Evolutionary conservation across 345 rosid species (phyloP).

Genomic region (Brassica rapa): DNA sequence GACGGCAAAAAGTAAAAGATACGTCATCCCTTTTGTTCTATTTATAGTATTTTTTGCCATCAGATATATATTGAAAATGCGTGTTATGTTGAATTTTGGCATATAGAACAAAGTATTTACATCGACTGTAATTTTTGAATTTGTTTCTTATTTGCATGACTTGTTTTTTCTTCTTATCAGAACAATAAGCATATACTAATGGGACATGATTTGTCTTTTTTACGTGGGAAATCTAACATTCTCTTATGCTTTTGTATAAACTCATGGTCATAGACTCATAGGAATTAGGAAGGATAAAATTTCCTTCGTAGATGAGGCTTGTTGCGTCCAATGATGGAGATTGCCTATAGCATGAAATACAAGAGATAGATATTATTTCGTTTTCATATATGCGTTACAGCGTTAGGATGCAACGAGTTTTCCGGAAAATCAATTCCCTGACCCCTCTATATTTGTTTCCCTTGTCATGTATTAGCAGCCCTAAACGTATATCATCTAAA

Average conservation of each 20-base stretch:
- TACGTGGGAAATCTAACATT: neutral
- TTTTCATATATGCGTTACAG: neutral
- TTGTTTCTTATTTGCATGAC: no score
- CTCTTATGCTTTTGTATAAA: neutral
- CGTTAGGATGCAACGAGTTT: neutral
- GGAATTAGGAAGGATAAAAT: neutral
- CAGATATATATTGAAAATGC: neutral
- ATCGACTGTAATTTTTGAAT: no score
- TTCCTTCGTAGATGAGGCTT: no score
- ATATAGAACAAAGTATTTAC: no score
- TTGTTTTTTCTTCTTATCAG: no score
- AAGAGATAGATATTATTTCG: neutral
- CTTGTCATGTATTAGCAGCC: no score
- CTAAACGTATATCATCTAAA: no score
- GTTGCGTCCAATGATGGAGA: neutral
- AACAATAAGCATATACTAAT: no score
- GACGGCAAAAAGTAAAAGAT: neutral
- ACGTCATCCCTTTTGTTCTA: neutral
- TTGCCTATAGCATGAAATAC: neutral
- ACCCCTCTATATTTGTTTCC: no score
- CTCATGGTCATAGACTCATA: neutral
- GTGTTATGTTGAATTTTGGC: neutral
- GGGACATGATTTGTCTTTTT: no score
- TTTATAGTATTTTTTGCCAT: neutral
- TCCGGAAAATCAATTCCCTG: neutral